Percentiles rank a stretch among this genome's conserved stretches.
These are phyloP conservation scores for Ogataea methanolica DNA, from an alignment of 805 yeast genomes.

Conservation along the genomic window DNA sequence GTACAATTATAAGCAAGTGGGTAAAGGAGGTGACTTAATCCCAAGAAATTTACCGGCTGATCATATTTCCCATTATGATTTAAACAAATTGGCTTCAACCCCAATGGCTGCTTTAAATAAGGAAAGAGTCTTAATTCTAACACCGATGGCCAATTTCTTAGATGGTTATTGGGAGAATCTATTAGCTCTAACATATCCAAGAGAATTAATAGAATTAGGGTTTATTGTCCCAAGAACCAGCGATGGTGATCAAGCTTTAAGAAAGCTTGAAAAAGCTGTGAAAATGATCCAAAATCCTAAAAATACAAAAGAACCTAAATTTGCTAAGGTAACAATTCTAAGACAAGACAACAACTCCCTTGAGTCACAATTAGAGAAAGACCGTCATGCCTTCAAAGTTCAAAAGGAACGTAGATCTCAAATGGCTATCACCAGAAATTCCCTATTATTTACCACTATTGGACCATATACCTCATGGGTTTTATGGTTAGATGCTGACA, in stretches of 20 bases:
- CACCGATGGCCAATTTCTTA: conserved; percentile 87
- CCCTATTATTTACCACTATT: conserved; percentile 80
- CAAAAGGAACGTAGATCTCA: conserved; percentile 86
- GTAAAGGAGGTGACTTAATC: conserved; percentile 44
- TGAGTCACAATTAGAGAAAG: conserved; percentile 73
- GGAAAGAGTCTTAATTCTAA: conserved; percentile 79
- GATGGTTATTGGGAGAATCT: conserved; percentile 86
- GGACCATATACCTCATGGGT: conserved; percentile 94
- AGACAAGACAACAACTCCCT: conserved; percentile 86
- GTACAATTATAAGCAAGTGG: conserved; percentile 39
- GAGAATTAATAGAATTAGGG: conserved; percentile 80
- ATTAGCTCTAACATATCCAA: conserved; percentile 71
- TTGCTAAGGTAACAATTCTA: conserved; percentile 78
- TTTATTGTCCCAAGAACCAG: conserved; percentile 81
- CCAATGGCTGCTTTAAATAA: conserved; percentile 67
- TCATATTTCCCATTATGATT: conserved; percentile 78
- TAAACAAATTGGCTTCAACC: conserved; percentile 72
- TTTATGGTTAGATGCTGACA: conserved; percentile 93
- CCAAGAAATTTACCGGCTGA: conserved; percentile 63
- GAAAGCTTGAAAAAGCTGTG: conserved; percentile 68
- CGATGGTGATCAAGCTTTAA: conserved; percentile 79
- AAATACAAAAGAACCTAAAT: conserved; percentile 49
- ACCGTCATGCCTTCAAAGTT: conserved; percentile 79
- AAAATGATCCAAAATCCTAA: conserved; percentile 64
- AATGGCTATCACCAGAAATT: conserved; percentile 95